Evolutionary conservation across 805 yeast species (phyloP).

Genomic region (Wickerhamia fluorescens): DNA sequence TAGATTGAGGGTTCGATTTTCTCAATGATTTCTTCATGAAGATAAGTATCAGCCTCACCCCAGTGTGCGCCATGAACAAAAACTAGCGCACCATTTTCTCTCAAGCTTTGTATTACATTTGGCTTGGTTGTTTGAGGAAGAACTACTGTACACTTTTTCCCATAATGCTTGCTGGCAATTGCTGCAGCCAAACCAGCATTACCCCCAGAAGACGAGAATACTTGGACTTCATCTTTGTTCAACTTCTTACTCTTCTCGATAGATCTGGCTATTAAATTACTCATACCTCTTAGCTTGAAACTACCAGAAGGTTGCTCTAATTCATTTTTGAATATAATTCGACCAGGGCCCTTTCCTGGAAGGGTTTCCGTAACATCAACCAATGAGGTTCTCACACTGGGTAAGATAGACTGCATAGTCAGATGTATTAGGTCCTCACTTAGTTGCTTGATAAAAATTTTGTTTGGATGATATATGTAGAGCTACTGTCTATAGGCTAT

Average conservation of each 20-base stretch:
- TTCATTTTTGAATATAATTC: slow-evolving; percentile 7
- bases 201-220: slow-evolving; percentile 27
- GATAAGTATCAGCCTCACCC: slow-evolving; percentile 26
- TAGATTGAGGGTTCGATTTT: slow-evolving; percentile 6
- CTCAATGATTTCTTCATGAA: slow-evolving; percentile 11
- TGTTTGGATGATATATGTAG: too few relatives aligned
- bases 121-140: slow-evolving; percentile 16
- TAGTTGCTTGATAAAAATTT: too few relatives aligned
- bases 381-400: slow-evolving; percentile 4
- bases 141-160: slow-evolving; percentile 23
- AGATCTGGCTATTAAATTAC: slow-evolving; percentile 4
- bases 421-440: too few relatives aligned
- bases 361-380: slow-evolving; percentile 1
- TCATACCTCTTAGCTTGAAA: slow-evolving; percentile 10
- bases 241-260: slow-evolving; percentile 3
- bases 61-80: slow-evolving; percentile 20
- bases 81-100: slow-evolving; percentile 17
- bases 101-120: slow-evolving; percentile 13
- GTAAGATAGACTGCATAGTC: not conserved
- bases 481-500: too few relatives aligned
- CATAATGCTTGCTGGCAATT: slow-evolving; percentile 14
- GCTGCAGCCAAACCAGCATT: slow-evolving; percentile 33
- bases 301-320: slow-evolving; percentile 9
- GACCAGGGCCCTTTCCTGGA: slow-evolving; percentile 2
- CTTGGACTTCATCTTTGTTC: too few relatives aligned